Conservation (phyloP, 2,329 filamentous ascomycete species). For the Botryotinia convoluta region DNA sequence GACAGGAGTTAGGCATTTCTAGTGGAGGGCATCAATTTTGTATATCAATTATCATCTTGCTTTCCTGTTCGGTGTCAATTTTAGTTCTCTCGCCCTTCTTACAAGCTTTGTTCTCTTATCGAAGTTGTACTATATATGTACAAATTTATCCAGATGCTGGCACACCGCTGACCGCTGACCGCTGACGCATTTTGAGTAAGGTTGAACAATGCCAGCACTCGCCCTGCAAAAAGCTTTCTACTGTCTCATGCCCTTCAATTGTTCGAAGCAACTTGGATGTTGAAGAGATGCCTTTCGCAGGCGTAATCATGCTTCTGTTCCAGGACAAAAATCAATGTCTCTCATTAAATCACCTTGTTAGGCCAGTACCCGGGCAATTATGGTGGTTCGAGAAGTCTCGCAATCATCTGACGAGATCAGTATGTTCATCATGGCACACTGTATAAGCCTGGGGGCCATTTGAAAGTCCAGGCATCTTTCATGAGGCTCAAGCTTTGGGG, state of each 20-base stretch:
- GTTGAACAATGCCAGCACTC: neutral
- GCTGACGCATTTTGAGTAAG: neutral
- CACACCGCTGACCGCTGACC: no score
- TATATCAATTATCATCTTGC: constrained; percentile 1
- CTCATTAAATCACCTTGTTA: neutral
- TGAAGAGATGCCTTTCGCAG: neutral
- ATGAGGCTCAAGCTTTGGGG: neutral
- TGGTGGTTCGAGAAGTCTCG: constrained; percentile 4
- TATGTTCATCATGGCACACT: neutral
- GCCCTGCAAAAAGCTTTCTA: neutral
- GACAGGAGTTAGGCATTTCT: constrained; percentile 15
- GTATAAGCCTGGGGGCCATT: neutral
- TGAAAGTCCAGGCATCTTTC: neutral
- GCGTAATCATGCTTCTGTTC: neutral
- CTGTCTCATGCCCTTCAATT: neutral
- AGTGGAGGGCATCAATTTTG: constrained; percentile 7
- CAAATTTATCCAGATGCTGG: no score
- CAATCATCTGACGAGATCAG: neutral
- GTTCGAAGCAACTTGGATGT: neutral
- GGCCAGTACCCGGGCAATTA: no score
- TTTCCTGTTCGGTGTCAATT: neutral
- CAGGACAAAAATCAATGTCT: neutral
- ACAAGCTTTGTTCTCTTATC: neutral
- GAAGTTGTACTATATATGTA: neutral
- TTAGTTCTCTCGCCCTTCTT: neutral